phyloP scores from a whole-genome alignment of 208 protist genomes.

The Wallacemonas sp. region DNA sequence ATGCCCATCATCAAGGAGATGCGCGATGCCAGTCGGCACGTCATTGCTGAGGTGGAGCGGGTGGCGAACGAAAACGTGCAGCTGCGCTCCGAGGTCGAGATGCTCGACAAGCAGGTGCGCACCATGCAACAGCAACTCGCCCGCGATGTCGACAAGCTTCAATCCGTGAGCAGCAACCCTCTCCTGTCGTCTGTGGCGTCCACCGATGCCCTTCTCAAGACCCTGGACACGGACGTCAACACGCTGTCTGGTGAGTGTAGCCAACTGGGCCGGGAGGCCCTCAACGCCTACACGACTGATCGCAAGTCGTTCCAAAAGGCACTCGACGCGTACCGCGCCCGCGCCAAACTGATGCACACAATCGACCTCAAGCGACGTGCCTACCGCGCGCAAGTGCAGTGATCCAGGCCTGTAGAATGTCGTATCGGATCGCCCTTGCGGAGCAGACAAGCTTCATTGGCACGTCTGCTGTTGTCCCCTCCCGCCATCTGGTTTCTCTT shows the following conservation, averaged over 20 bases:
- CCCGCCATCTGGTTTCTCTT: too few species aligned
- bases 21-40: slow-evolving; percentile 57
- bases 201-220: slow-evolving; percentile 61
- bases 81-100: slow-evolving; percentile 50
- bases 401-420: not conserved
- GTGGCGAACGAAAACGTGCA: slow-evolving; percentile 52
- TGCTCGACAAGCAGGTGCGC: slow-evolving; percentile 50
- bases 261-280: slow-evolving; percentile 30
- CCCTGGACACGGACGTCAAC: slow-evolving; percentile 61
- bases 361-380: slow-evolving; percentile 68
- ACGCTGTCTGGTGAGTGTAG: slow-evolving; percentile 39
- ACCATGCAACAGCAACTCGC: slow-evolving; percentile 48
- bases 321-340: slow-evolving; percentile 52
- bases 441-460: too few species aligned
- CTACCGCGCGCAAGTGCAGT: slow-evolving; percentile 35
- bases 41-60: slow-evolving; percentile 58
- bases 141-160: slow-evolving; percentile 48
- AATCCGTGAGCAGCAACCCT: slow-evolving; percentile 35
- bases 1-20: slow-evolving; percentile 80
- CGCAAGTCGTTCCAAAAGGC: slow-evolving; percentile 49
- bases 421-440: too few species aligned
- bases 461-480: too few species aligned
- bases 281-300: slow-evolving; percentile 46
- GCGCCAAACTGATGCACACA: slow-evolving; percentile 64
- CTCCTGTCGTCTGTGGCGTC: slow-evolving; percentile 62